A percentile compares a stretch with the other conserved stretches of the same genome.
Evolutionary conservation across 192 early-diverging fungal genomes (phyloP).

Genomic region (Gaertneriomyces sp.): DNA sequence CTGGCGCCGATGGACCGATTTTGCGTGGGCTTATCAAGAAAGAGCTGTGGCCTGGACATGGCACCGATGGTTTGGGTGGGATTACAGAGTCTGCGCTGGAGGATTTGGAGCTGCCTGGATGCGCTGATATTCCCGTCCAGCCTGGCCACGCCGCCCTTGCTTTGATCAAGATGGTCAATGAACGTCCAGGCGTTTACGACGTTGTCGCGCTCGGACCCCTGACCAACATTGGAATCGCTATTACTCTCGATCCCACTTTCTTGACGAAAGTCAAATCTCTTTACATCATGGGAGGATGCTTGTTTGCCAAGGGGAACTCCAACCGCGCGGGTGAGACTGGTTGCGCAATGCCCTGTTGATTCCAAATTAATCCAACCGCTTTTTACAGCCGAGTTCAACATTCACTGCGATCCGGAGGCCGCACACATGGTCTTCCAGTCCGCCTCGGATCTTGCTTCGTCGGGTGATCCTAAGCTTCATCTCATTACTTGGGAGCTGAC

Average conservation of each 20-base stretch:
- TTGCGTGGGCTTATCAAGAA: constrained; percentile 30
- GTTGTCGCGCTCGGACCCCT: constrained; percentile 46
- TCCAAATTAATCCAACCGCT: background rate
- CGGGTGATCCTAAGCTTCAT: constrained; percentile 22
- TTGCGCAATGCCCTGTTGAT: background rate
- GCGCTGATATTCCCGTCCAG: constrained; percentile 16
- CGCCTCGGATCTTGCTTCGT: constrained; percentile 5
- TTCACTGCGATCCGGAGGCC: constrained; percentile 47
- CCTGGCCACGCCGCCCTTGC: constrained; percentile 36
- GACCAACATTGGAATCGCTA: constrained; percentile 47
- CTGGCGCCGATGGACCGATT: constrained; percentile 37
- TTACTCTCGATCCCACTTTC: constrained; percentile 43
- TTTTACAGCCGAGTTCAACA: constrained; percentile 38
- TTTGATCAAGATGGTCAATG: constrained; percentile 35
- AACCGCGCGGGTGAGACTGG: constrained; percentile 33
- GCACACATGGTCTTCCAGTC: constrained; percentile 42
- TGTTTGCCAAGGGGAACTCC: constrained; percentile 44
- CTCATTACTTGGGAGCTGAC: constrained; percentile 46
- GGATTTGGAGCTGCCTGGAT: constrained; percentile 18
- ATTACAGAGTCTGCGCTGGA: constrained; percentile 11
- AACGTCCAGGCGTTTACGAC: constrained; percentile 26
- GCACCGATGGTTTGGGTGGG: constrained; percentile 36
- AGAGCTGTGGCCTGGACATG: constrained; percentile 36
- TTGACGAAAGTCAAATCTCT: constrained; percentile 40
- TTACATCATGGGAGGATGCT: constrained; percentile 48